A percentile compares a stretch with the other conserved stretches of the same genome.
These are phyloP conservation scores for Trebouxia sp. DNA, from an alignment of 139 green algal genomes.

Conservation along the genomic window DNA sequence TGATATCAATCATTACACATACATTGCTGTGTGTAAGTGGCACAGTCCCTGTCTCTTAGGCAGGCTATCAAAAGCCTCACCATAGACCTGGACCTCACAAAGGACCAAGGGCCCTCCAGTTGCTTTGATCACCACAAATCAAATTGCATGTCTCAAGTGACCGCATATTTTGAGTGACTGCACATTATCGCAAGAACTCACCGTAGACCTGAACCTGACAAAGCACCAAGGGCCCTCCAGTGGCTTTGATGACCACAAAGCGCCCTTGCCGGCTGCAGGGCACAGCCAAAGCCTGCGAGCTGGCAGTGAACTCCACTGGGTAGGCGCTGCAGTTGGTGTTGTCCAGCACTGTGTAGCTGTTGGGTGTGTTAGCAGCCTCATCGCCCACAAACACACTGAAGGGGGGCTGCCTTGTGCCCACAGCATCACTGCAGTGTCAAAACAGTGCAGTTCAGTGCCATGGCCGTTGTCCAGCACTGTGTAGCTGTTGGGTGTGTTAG, in stretches of 20 bases:
- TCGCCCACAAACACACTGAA: conserved; percentile 4
- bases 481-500: neutral
- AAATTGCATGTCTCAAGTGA: too few species aligned
- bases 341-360: conserved; percentile 20
- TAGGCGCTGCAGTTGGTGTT: conserved; percentile 20
- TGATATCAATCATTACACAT: too few species aligned
- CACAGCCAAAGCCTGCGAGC: neutral
- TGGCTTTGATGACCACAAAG: conserved; percentile 26
- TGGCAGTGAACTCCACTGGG: neutral
- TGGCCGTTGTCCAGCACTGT: conserved; percentile 12
- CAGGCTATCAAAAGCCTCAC: too few species aligned
- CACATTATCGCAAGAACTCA: neutral
- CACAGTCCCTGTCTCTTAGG: too few species aligned
- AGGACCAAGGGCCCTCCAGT: neutral
- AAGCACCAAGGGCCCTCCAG: neutral
- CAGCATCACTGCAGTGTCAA: too few species aligned
- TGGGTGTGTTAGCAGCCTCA: neutral
- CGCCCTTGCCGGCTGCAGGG: neutral
- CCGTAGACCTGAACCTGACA: conserved; percentile 22
- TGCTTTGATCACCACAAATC: neutral
- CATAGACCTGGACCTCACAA: neutral
- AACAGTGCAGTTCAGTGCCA: too few species aligned
- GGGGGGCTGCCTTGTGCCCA: too few species aligned
- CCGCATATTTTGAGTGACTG: too few species aligned
- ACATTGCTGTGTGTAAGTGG: too few species aligned